phyloP scores from a whole-genome alignment of 2,329 filamentous ascomycete species.

The Graphiopsis chlorocephala region DNA sequence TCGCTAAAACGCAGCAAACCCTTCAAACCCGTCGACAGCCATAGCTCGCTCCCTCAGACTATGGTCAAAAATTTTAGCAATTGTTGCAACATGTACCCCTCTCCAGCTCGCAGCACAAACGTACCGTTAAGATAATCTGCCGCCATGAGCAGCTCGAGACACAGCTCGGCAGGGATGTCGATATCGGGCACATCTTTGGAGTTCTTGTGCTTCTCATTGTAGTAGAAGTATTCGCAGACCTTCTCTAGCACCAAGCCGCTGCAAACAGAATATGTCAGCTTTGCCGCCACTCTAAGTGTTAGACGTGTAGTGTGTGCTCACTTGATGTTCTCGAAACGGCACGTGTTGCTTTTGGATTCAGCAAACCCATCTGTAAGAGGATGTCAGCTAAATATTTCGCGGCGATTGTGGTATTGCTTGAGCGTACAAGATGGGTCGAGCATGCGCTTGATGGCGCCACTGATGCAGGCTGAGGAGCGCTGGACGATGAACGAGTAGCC shows the following conservation, averaged over 20 bases:
- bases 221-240: conserved; percentile 79
- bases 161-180: conserved; percentile 76
- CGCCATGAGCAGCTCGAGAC: conserved; percentile 72
- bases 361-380: conserved; percentile 56
- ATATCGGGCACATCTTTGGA: conserved; percentile 73
- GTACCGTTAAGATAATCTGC: conserved; percentile 71
- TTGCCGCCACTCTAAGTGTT: neutral
- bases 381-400: neutral
- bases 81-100: neutral
- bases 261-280: conserved; percentile 13
- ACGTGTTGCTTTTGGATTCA: conserved; percentile 64
- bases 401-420: neutral
- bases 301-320: conserved; percentile 41
- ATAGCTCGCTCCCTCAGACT: neutral
- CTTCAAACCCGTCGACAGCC: neutral
- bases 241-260: conserved; percentile 75
- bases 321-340: conserved; percentile 71
- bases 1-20: neutral
- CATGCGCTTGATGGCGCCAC: conserved; percentile 71
- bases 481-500: conserved; percentile 74
- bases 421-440: conserved; percentile 64
- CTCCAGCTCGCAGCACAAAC: conserved; percentile 21
- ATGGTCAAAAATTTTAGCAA: neutral
- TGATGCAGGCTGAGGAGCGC: conserved; percentile 67
- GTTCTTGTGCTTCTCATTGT: conserved; percentile 71